Percentiles rank a stretch among this genome's conserved stretches.
Conservation (phyloP, 1,284 basidiomycete species). For the Ganoderma sp. region DNA sequence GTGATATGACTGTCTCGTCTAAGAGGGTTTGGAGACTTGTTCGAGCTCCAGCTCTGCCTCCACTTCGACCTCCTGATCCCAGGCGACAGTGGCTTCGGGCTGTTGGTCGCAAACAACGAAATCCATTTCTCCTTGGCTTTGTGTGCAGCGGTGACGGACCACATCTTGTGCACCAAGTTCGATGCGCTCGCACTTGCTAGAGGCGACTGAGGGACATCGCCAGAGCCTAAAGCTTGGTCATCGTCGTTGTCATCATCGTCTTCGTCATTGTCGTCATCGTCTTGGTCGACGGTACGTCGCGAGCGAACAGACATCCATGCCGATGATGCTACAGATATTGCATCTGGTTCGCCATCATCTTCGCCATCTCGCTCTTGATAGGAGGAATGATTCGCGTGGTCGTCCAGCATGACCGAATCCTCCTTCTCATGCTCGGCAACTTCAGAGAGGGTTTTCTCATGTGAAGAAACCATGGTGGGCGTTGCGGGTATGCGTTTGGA, state of each 20-base stretch:
- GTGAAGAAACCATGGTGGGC: conserved; percentile 39
- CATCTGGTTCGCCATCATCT: conserved; percentile 49
- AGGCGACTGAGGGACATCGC: conserved; percentile 27
- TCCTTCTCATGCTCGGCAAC: conserved; percentile 46
- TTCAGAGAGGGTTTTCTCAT: conserved; percentile 44
- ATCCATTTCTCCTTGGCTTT: conserved; percentile 68
- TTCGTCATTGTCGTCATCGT: conserved; percentile 54
- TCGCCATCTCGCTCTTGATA: conserved; percentile 42
- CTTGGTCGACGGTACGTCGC: conserved; percentile 46
- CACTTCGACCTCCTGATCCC: conserved; percentile 20
- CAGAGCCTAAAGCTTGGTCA: conserved; percentile 38
- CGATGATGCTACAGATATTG: conserved; percentile 58
- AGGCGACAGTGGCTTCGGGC: conserved; percentile 17
- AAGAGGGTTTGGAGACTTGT: conserved; percentile 19
- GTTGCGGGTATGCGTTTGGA: conserved; percentile 36
- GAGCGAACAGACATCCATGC: conserved; percentile 57
- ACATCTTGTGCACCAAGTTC: conserved; percentile 45
- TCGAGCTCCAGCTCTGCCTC: conserved; percentile 29
- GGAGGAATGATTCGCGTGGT: conserved; percentile 36
- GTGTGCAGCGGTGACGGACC: conserved; percentile 52
- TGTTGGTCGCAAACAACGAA: conserved; percentile 15
- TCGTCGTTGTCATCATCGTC: conserved; percentile 47
- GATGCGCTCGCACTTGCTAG: conserved; percentile 33
- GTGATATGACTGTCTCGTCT: conserved; percentile 21
- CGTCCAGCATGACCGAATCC: conserved; percentile 21